Conservation (phyloP, 2,329 filamentous ascomycete species). For the Epichloe festucae region DNA sequence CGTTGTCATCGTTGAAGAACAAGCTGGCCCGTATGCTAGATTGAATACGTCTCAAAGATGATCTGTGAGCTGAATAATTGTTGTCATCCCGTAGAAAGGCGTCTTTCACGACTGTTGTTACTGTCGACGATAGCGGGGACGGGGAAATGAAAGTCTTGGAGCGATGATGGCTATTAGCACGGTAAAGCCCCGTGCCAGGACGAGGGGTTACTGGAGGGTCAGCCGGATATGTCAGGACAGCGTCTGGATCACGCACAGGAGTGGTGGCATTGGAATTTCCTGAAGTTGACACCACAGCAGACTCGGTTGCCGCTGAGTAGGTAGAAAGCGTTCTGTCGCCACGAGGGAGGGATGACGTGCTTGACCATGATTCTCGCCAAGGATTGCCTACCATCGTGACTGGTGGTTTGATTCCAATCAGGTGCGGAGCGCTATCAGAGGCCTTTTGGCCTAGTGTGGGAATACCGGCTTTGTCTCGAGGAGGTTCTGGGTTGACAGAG, state of each 20-base stretch:
- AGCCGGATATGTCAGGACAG: constrained; percentile 10
- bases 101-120: constrained; percentile 45
- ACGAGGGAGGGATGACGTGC: constrained; percentile 17
- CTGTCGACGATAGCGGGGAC: constrained; percentile 45
- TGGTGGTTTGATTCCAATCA: constrained; percentile 23
- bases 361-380: constrained; percentile 27
- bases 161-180: constrained; percentile 18
- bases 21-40: constrained; percentile 40
- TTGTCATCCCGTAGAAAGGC: constrained; percentile 36
- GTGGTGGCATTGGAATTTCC: constrained; percentile 19
- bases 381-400: constrained; percentile 28
- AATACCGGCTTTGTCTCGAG: constrained; percentile 22
- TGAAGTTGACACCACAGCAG: constrained; percentile 12
- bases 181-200: constrained; percentile 15
- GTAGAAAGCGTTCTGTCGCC: constrained; percentile 25
- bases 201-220: constrained; percentile 18
- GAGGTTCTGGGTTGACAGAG: constrained; percentile 22
- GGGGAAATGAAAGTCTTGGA: constrained; percentile 42
- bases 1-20: constrained; percentile 36
- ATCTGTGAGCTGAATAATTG: constrained; percentile 24
- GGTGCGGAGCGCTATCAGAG: constrained; percentile 18
- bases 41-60: constrained; percentile 33
- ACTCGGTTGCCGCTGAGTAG: constrained; percentile 20
- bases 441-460: constrained; percentile 23
- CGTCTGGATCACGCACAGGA: constrained; percentile 17